Evolutionary conservation across 1,284 basidiomycete species (phyloP).

Genomic region (Sanghuangporus baumii): DNA sequence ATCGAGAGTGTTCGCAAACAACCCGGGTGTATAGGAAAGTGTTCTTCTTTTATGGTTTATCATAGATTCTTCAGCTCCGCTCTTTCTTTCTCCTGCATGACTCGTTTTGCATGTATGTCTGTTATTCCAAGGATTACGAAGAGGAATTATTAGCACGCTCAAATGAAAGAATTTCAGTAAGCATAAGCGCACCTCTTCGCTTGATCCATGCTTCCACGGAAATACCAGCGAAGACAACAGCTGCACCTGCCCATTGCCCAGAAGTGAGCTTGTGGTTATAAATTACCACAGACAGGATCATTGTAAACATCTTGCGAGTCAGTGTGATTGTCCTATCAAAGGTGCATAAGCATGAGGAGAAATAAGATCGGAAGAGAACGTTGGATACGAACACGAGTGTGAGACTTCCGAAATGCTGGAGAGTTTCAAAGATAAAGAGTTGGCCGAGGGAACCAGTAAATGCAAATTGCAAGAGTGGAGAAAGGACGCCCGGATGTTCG

Average conservation of each 20-base stretch:
- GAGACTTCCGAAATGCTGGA: conserved; percentile 92
- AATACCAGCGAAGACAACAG: conserved; percentile 89
- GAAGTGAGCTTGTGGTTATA: conserved; percentile 83
- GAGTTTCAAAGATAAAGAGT: conserved; percentile 97
- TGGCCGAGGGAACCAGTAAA: conserved; percentile 92
- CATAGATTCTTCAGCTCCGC: conserved; percentile 74
- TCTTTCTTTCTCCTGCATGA: conserved; percentile 76
- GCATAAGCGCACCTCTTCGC: conserved; percentile 54
- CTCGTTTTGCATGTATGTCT: conserved; percentile 76
- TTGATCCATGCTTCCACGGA: conserved; percentile 91
- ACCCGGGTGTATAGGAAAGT: not conserved
- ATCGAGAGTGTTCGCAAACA: not conserved
- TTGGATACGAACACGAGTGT: conserved; percentile 74
- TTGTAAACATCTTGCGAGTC: conserved; percentile 97
- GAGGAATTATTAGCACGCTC: not conserved
- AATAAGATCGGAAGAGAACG: not conserved
- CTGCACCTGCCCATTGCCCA: conserved; percentile 91
- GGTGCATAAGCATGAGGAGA: not conserved
- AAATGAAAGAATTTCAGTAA: not conserved
- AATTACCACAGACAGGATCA: conserved; percentile 91
- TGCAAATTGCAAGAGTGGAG: conserved; percentile 82
- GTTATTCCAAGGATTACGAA: conserved; percentile 13
- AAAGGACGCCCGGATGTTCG: conserved; percentile 73
- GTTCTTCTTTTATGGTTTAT: not conserved
- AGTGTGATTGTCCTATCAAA: conserved; percentile 78